These are phyloP conservation scores for Thuja plicata DNA, from an alignment of 83 land plant genomes.

Conservation along the genomic window DNA sequence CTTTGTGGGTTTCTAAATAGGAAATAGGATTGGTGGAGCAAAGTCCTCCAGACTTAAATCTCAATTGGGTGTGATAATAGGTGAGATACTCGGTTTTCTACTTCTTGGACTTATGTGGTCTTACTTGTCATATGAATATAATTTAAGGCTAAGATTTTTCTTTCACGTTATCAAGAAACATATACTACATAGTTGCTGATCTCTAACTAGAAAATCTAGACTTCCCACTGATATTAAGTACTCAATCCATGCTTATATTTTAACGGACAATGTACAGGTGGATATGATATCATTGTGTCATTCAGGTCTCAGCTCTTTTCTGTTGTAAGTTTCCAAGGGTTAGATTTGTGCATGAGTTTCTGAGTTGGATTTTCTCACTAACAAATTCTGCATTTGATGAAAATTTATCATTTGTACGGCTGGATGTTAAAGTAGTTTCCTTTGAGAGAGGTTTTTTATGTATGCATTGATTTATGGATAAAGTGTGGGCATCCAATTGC, in stretches of 20 bases:
- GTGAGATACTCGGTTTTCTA: not conserved
- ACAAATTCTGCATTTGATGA: not conserved
- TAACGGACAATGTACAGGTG: not conserved
- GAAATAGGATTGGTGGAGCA: not conserved
- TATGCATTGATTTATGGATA: not conserved
- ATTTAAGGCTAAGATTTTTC: not conserved
- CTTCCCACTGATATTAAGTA: not conserved
- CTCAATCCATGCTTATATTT: not conserved
- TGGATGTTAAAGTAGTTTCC: not conserved
- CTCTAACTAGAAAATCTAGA: not conserved
- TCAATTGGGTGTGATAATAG: not conserved
- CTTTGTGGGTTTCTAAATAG: not conserved
- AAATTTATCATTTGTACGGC: not conserved
- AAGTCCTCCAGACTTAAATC: not conserved
- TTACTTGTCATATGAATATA: not conserved
- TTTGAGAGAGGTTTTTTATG: not conserved
- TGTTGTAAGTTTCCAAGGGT: not conserved
- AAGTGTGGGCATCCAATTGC: not conserved
- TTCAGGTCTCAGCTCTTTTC: not conserved
- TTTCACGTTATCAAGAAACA: not conserved
- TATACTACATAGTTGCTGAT: not conserved
- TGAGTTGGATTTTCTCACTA: not conserved
- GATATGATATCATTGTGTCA: not conserved
- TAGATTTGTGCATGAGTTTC: not conserved
- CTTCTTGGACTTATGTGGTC: not conserved